Evolutionary conservation across 1,139 yeast genomes (phyloP).

Genomic region (Suhomyces taliae): DNA sequence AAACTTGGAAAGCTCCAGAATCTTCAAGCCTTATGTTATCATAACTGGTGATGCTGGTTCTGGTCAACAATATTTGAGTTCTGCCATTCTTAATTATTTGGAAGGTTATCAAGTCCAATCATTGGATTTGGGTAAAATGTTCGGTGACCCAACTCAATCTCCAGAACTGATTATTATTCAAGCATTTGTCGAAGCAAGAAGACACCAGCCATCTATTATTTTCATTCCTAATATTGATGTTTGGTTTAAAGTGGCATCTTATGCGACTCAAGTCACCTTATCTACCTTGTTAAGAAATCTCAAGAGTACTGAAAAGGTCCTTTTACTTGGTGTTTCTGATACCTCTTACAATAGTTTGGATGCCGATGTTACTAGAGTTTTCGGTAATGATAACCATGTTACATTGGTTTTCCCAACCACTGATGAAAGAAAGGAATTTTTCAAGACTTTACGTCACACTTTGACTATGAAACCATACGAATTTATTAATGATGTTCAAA

Average conservation of each 20-base stretch:
- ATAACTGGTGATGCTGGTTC: constrained; percentile 75
- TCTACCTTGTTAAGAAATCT: constrained; percentile 67
- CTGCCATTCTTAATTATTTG: constrained; percentile 77
- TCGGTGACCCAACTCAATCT: constrained; percentile 78
- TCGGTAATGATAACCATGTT: constrained; percentile 56
- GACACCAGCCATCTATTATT: constrained; percentile 86
- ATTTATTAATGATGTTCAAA: constrained; percentile 51
- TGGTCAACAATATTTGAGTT: constrained; percentile 85
- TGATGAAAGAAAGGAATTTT: constrained; percentile 50
- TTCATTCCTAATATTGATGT: constrained; percentile 82
- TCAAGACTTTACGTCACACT: constrained; percentile 54
- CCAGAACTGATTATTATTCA: constrained; percentile 87
- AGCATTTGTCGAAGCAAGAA: constrained; percentile 80
- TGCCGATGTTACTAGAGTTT: constrained; percentile 43
- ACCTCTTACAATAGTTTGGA: constrained; percentile 32
- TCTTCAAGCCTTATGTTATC: constrained; percentile 79
- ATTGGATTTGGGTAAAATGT: constrained; percentile 74
- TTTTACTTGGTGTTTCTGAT: constrained; percentile 79
- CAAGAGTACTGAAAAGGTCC: constrained; percentile 68
- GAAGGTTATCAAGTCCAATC: constrained; percentile 92
- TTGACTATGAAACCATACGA: constrained; percentile 67
- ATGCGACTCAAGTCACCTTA: constrained; percentile 70
- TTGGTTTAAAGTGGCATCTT: constrained; percentile 71
- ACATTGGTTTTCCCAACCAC: constrained; percentile 44
- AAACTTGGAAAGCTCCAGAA: constrained; percentile 60